Evolutionary conservation across 345 rosid genomes (phyloP).

Genomic region (Eucalyptus erythrocorys): DNA sequence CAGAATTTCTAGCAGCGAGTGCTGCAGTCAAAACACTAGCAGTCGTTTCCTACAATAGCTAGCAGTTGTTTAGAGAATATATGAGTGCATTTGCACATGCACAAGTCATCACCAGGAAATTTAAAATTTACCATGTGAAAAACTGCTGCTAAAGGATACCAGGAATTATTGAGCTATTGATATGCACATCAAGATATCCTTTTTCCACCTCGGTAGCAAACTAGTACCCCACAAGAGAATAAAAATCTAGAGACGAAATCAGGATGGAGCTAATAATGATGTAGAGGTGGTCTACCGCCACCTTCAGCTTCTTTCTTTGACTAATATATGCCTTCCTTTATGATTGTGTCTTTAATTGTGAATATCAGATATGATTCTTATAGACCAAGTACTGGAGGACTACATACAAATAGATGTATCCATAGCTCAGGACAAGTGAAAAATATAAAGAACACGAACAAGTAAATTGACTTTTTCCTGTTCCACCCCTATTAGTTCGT

Average conservation of each 20-base stretch:
- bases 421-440: background rate
- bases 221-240: background rate
- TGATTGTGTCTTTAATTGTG: background rate
- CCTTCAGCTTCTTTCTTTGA: background rate
- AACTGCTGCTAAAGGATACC: background rate
- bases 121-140: background rate
- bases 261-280: background rate
- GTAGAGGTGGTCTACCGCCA: background rate
- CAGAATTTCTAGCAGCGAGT: conserved; percentile 49
- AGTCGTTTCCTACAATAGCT: conserved; percentile 59
- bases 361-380: background rate
- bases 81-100: background rate
- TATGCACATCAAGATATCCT: background rate
- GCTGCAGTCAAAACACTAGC: conserved; percentile 65
- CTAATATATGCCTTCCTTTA: background rate
- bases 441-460: background rate
- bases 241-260: background rate
- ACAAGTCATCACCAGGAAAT: background rate
- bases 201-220: background rate
- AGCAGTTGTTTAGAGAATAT: background rate
- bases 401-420: background rate
- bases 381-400: background rate
- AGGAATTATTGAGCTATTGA: background rate
- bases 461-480: background rate
- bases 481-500: background rate